Conservation (phyloP, 2,329 filamentous ascomycete species). For the Aureobasidium musti region DNA sequence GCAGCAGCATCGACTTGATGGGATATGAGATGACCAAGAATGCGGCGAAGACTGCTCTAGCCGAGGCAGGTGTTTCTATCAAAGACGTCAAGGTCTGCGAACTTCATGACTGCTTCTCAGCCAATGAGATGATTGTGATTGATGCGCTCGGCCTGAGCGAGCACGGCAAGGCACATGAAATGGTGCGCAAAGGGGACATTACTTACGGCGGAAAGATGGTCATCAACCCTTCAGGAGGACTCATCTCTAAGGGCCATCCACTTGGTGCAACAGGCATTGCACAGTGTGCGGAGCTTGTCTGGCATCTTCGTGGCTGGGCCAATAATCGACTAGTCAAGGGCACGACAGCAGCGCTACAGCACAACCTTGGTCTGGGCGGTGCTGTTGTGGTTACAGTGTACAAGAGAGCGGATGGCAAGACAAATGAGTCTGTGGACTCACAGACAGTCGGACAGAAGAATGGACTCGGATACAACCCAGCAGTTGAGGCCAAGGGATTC, state of each 20-base stretch:
- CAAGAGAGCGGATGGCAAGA: constrained; percentile 74
- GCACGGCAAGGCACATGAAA: constrained; percentile 84
- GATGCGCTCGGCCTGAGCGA: constrained; percentile 79
- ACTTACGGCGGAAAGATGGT: constrained; percentile 83
- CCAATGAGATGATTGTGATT: constrained; percentile 89
- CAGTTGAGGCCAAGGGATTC: constrained; percentile 84
- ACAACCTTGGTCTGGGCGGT: constrained; percentile 90
- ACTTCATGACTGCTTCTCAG: constrained; percentile 94
- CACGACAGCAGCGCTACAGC: constrained; percentile 77
- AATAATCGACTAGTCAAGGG: constrained; percentile 75
- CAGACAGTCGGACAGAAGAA: constrained; percentile 66
- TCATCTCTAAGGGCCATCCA: constrained; percentile 95
- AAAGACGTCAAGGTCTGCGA: constrained; percentile 81
- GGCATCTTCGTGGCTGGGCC: constrained; percentile 94
- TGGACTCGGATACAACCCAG: constrained; percentile 85
- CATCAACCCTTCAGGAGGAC: constrained; percentile 89
- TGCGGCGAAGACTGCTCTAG: constrained; percentile 69
- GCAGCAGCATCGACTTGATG: constrained; percentile 81
- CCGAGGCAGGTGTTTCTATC: constrained; percentile 67
- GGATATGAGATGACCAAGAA: constrained; percentile 80
- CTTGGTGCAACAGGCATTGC: constrained; percentile 92
- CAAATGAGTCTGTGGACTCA: constrained; percentile 61
- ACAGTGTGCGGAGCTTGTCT: constrained; percentile 91
- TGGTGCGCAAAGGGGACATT: constrained; percentile 83
- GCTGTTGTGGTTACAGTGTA: constrained; percentile 91